phyloP scores from a whole-genome alignment of 345 rosid genomes.

The Lepidium aucheri region DNA sequence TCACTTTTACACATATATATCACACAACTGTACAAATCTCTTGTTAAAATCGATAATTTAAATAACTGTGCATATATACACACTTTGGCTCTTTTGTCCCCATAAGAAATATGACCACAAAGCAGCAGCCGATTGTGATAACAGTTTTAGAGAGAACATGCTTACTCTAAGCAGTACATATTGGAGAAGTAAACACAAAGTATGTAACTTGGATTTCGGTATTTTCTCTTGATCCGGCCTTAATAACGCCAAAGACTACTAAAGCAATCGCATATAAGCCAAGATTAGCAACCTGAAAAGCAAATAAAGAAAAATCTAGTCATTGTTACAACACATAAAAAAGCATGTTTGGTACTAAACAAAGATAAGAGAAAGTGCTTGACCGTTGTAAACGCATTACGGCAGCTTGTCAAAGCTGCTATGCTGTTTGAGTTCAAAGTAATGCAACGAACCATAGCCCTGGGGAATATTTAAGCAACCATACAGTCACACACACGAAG shows the following conservation, averaged over 20 bases:
- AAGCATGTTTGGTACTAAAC: neutral
- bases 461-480: slow-evolving; percentile 19
- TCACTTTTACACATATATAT: slow-evolving; percentile 32
- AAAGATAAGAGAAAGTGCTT: slow-evolving; percentile 13
- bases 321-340: neutral
- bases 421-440: slow-evolving; percentile 81
- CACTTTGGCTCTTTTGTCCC: slow-evolving; percentile 92
- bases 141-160: slow-evolving; percentile 4
- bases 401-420: slow-evolving; percentile 79
- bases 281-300: slow-evolving; percentile 80
- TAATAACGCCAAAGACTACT: slow-evolving; percentile 43
- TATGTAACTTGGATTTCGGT: slow-evolving; percentile 68
- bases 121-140: slow-evolving; percentile 73
- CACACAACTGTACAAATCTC: neutral
- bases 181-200: neutral
- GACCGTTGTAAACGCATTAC: slow-evolving; percentile 96
- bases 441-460: slow-evolving; percentile 95
- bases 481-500: neutral
- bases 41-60: neutral
- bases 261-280: slow-evolving; percentile 77
- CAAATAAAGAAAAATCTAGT: slow-evolving; percentile 3
- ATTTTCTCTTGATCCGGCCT: slow-evolving; percentile 44
- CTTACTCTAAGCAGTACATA: neutral
- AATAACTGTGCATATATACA: neutral
- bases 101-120: slow-evolving; percentile 65